A percentile compares a stretch with the other conserved stretches of the same genome.
phyloP scores from a whole-genome alignment of 257 asterid genomes.

The Rubia yunnanensis region DNA sequence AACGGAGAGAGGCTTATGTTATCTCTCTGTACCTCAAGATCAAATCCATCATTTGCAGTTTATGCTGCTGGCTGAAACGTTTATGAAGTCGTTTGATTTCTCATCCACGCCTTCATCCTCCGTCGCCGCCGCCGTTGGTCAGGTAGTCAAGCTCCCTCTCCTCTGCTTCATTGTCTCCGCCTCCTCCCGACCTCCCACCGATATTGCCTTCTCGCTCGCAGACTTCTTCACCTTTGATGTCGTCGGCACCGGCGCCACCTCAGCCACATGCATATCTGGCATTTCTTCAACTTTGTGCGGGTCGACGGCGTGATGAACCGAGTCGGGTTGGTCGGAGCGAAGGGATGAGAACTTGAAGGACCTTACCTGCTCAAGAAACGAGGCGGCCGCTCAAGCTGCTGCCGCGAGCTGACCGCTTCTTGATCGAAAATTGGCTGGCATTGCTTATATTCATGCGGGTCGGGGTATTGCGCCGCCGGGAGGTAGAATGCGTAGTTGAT shows the following conservation, averaged over 20 bases:
- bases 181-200: constrained; percentile 28
- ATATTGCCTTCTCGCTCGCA: constrained; percentile 34
- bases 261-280: constrained; percentile 3
- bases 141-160: neutral
- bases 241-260: constrained; percentile 6
- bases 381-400: constrained; percentile 16
- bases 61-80: constrained; percentile 55
- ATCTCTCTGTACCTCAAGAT: constrained; percentile 39
- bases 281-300: constrained; percentile 1
- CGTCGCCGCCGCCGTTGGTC: neutral
- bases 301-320: constrained; percentile 1
- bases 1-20: no score
- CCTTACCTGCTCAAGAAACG: constrained; percentile 23
- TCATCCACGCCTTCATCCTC: constrained; percentile 51
- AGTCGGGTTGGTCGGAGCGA: neutral
- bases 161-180: constrained; percentile 32
- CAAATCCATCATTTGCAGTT: constrained; percentile 54
- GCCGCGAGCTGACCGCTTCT: constrained; percentile 5
- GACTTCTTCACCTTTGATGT: constrained; percentile 31
- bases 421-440: no score
- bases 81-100: constrained; percentile 60
- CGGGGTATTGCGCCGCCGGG: no score
- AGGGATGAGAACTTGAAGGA: constrained; percentile 20
- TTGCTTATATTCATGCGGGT: neutral
- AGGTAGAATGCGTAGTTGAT: constrained; percentile 12